Percentiles rank a stretch among this genome's conserved stretches.
phyloP scores from a whole-genome alignment of 1,284 basidiomycete species.

The Cryptococcus deneoformans region DNA sequence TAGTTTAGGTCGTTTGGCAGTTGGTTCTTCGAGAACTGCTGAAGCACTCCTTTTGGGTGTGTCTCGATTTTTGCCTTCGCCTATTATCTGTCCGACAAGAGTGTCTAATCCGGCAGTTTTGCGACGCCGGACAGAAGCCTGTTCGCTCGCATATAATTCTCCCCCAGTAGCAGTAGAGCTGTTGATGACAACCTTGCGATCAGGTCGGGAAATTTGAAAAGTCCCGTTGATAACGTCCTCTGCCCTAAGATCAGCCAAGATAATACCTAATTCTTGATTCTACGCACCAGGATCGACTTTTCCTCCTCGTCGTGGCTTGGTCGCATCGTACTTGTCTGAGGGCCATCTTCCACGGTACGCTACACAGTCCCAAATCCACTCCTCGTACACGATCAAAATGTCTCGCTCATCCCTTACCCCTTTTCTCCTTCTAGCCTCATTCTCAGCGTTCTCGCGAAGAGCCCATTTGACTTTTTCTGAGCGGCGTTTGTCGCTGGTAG shows the following conservation, averaged over 20 bases:
- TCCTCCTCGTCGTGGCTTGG: slow-evolving; percentile 28
- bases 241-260: background rate
- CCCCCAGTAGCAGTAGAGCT: background rate
- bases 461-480: slow-evolving; percentile 46
- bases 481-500: slow-evolving; percentile 27
- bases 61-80: background rate
- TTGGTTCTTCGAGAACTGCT: background rate
- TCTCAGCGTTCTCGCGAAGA: slow-evolving; percentile 28
- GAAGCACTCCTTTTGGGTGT: background rate
- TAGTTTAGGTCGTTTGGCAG: background rate
- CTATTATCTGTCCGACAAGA: slow-evolving; percentile 39
- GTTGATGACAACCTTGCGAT: background rate
- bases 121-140: slow-evolving; percentile 31
- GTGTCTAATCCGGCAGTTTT: slow-evolving; percentile 24
- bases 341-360: slow-evolving; percentile 41
- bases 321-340: slow-evolving; percentile 44
- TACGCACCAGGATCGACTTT: slow-evolving; percentile 22
- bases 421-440: slow-evolving; percentile 25
- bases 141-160: slow-evolving; percentile 24
- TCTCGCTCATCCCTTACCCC: slow-evolving; percentile 28
- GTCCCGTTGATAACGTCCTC: slow-evolving; percentile 34
- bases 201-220: background rate
- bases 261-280: background rate
- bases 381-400: slow-evolving; percentile 44
- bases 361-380: slow-evolving; percentile 51